phyloP scores from a whole-genome alignment of 2,329 filamentous ascomycete genomes.

The Colletotrichum eremochloae region DNA sequence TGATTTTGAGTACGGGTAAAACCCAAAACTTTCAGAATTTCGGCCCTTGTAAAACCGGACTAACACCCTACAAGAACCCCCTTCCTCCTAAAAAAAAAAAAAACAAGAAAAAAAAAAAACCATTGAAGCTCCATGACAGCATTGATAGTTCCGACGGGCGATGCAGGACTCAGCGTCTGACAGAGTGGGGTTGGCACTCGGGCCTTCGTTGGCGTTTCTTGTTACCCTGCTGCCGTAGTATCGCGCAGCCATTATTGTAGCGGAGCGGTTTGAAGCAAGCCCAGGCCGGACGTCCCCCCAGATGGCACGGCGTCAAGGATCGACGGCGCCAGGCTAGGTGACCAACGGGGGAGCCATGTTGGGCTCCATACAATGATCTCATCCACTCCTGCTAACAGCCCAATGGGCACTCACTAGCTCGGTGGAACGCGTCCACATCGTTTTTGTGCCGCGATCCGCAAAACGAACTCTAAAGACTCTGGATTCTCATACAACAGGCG shows the following conservation, averaged over 20 bases:
- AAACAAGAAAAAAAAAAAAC: background rate
- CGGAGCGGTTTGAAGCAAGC: slow-evolving; percentile 2
- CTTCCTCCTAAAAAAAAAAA: background rate
- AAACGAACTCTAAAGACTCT: background rate
- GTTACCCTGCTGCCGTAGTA: slow-evolving; percentile 4
- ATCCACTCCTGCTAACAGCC: slow-evolving; percentile 9
- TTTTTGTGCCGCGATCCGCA: background rate
- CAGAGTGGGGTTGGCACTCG: background rate
- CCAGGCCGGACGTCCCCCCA: slow-evolving; percentile 22
- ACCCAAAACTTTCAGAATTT: background rate
- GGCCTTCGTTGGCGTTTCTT: background rate
- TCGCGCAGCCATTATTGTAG: slow-evolving; percentile 31
- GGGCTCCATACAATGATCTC: slow-evolving; percentile 40
- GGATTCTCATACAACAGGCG: slow-evolving; percentile 5
- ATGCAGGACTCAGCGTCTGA: slow-evolving; percentile 5
- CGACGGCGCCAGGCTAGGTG: slow-evolving; percentile 26
- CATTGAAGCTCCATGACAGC: background rate
- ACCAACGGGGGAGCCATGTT: slow-evolving; percentile 5
- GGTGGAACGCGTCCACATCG: background rate
- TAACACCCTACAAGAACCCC: too few species aligned
- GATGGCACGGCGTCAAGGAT: slow-evolving; percentile 37
- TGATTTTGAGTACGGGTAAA: background rate
- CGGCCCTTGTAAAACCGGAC: background rate
- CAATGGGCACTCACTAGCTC: slow-evolving; percentile 14
- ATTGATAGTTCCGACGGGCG: background rate